phyloP scores from a whole-genome alignment of 202 grass and related monocot species.

The Dendrocalamus latiflorus region DNA sequence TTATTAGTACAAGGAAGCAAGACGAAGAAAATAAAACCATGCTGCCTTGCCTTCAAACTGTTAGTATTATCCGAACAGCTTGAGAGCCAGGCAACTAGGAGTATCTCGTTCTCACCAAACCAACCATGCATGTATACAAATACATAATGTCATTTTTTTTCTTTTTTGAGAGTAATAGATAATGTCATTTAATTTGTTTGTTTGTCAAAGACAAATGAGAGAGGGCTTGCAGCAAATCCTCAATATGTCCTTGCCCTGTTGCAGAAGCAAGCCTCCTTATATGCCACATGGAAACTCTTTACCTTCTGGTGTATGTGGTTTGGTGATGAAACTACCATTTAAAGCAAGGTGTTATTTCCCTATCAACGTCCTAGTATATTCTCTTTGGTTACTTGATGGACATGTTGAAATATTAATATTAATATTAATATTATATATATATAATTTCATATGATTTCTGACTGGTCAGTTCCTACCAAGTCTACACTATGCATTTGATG shows the following conservation, averaged over 20 bases:
- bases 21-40: too few relatives aligned
- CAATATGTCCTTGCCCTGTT: background rate
- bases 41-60: too few relatives aligned
- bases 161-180: too few relatives aligned
- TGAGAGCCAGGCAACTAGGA: too few relatives aligned
- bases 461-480: background rate
- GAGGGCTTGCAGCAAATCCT: background rate
- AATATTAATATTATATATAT: too few relatives aligned
- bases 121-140: too few relatives aligned
- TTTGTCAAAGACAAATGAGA: background rate
- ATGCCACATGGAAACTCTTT: background rate
- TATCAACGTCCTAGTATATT: background rate
- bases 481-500: background rate
- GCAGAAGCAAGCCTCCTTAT: background rate
- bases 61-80: too few relatives aligned
- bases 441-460: background rate
- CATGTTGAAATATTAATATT: background rate
- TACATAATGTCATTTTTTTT: too few relatives aligned
- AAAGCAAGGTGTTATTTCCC: slow-evolving; percentile 20
- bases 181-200: background rate
- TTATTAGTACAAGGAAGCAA: background rate
- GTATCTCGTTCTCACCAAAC: too few relatives aligned
- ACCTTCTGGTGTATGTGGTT: background rate
- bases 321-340: background rate
- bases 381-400: background rate